Evolutionary conservation across 352 stramenopile species (phyloP), one percentile per base, ranked within the genome.

Genomic region (Globisporangium echinulatum): DNA sequence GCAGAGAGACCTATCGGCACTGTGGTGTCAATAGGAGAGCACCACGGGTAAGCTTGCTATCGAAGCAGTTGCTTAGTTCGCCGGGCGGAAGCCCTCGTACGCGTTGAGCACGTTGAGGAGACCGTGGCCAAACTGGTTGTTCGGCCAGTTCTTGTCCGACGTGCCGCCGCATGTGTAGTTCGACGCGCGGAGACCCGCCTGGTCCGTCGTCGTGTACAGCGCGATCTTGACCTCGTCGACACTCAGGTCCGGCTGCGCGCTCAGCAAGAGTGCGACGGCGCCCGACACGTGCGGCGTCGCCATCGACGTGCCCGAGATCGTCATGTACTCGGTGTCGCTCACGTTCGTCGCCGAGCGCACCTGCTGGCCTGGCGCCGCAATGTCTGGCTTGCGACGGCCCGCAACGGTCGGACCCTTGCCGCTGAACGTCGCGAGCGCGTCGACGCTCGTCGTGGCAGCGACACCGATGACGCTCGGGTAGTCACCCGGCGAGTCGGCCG

Each of bases 91-190:
- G 54, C 61, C 61, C 40, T 62, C 40, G 61, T 67, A 67, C 49
- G 61, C 61, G 55, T 58, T 67, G 49, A 63, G 9, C 3, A 67
- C 49, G 55, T 67, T 67, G 10, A 67, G 39, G 36, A 54, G 61
- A 15, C 61, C 61, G 49, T 63, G 51, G 15, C 43, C 49, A 7
- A 60, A 81, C 52, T 72, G 63, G 58, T 83, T 81, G 63, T 81
- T 83, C 5, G 71, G 74, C 59, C 62, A 76, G 11, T 47, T 58
- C 1, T n/a, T 40, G 56, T 74, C 71, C 11, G 52, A 46, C 8
- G 70, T 70, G 7, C 56, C 48, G 10, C 71, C 69, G 56, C 70
- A 82, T 10, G 56, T 62, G 19, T 57, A 44, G 50, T 49, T 51
- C 13, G 54, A 49, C 14, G 15, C 4, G 10, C 42, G 42, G 42